These are phyloP conservation scores for Paraglomus occultum DNA, from an alignment of 192 early-diverging fungal species.

Conservation along the genomic window DNA sequence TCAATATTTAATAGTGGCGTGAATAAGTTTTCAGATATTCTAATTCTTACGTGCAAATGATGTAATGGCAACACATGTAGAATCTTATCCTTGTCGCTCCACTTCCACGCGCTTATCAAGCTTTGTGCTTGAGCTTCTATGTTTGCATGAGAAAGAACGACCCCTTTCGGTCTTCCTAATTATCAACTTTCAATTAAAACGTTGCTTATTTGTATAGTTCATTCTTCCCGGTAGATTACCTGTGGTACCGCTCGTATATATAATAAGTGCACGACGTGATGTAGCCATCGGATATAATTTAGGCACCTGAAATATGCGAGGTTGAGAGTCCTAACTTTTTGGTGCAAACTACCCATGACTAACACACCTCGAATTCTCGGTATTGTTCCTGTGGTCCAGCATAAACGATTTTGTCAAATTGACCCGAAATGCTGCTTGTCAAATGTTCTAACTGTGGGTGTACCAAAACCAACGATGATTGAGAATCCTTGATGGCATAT, in stretches of 20 bases:
- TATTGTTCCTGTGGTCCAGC: too few relatives aligned
- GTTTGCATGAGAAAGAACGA: slow-evolving; percentile 66
- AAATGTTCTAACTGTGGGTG: slow-evolving; percentile 50
- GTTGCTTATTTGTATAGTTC: too few relatives aligned
- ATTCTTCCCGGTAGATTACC: slow-evolving; percentile 32
- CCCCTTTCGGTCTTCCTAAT: slow-evolving; percentile 79
- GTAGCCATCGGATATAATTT: slow-evolving; percentile 26
- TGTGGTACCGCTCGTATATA: slow-evolving; percentile 76
- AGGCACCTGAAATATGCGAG: slow-evolving; percentile 12
- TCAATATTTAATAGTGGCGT: slow-evolving; percentile 13
- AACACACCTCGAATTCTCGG: neutral
- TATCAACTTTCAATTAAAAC: neutral
- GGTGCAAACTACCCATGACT: neutral
- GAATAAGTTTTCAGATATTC: too few relatives aligned
- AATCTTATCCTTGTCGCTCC: slow-evolving; percentile 63
- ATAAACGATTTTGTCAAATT: too few relatives aligned
- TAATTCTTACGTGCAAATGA: slow-evolving; percentile 69
- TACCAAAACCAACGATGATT: slow-evolving; percentile 57
- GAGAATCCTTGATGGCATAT: slow-evolving; percentile 70
- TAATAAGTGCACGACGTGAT: slow-evolving; percentile 59
- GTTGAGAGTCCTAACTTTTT: slow-evolving; percentile 10
- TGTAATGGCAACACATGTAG: slow-evolving; percentile 82
- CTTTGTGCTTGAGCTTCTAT: slow-evolving; percentile 65
- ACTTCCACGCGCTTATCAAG: slow-evolving; percentile 71
- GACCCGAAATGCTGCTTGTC: slow-evolving; percentile 28